Percentiles rank a stretch among this genome's conserved stretches.
These are phyloP conservation scores for Nymphaea colorata DNA, from an alignment of 164 flowering plant species.

Conservation along the genomic window DNA sequence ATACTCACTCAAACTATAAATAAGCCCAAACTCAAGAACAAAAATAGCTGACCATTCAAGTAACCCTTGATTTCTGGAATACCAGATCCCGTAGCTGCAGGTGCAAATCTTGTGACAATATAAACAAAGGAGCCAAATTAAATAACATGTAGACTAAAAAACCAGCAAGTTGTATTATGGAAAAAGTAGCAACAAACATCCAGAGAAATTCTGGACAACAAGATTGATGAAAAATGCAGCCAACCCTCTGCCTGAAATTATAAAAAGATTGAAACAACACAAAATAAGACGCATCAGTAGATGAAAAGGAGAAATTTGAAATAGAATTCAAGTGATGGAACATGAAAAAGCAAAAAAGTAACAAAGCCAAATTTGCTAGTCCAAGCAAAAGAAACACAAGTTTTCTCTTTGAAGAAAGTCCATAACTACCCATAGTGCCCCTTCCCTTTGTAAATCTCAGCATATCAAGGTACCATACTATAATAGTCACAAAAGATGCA, in stretches of 20 bases:
- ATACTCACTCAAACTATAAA: neutral
- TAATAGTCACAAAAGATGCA: no score
- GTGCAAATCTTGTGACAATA: constrained; percentile 82
- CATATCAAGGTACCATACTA: no score
- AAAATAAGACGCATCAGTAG: neutral
- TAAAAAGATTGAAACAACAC: neutral
- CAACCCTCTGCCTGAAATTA: constrained; percentile 65
- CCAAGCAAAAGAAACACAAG: no score
- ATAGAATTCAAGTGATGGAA: neutral
- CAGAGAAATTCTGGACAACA: constrained; percentile 93
- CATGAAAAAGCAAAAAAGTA: neutral
- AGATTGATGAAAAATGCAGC: constrained; percentile 91
- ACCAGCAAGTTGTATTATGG: constrained; percentile 81
- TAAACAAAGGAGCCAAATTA: constrained; percentile 83
- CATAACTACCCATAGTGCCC: no score
- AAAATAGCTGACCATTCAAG: constrained; percentile 58
- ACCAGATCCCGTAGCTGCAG: constrained; percentile 96
- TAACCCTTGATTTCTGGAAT: constrained; percentile 99
- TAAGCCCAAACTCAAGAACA: neutral
- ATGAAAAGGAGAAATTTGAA: neutral
- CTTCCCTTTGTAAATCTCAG: no score
- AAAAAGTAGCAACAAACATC: constrained; percentile 78
- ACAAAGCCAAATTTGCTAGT: no score
- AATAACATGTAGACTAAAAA: constrained; percentile 59
- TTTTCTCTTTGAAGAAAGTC: no score